These are phyloP conservation scores for Cyberlindnera mrakii DNA, from an alignment of 805 yeast species.

Conservation along the genomic window DNA sequence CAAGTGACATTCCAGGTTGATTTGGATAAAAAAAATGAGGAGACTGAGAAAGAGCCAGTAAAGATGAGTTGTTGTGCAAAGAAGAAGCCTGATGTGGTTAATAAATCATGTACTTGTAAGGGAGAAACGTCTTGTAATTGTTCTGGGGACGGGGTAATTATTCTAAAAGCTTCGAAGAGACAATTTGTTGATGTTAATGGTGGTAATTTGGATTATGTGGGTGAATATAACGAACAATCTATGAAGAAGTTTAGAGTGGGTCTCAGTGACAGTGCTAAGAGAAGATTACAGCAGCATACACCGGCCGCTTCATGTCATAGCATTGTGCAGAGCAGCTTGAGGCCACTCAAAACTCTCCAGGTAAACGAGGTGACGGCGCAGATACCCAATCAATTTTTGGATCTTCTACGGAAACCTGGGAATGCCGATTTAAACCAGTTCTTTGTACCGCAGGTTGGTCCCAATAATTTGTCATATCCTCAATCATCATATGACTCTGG, in stretches of 20 bases:
- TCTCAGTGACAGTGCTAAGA: background rate
- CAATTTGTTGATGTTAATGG: slow-evolving; percentile 22
- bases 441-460: background rate
- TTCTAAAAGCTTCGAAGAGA: slow-evolving; percentile 22
- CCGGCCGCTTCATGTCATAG: background rate
- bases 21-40: background rate
- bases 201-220: slow-evolving; percentile 22
- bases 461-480: background rate
- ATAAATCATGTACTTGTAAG: background rate
- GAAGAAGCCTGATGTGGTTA: background rate
- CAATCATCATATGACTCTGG: background rate
- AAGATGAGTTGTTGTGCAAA: slow-evolving; percentile 5
- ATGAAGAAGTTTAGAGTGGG: slow-evolving; percentile 14
- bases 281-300: background rate
- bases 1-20: slow-evolving; percentile 10
- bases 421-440: background rate
- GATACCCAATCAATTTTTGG: background rate
- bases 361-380: background rate
- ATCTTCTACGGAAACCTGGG: background rate
- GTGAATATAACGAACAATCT: slow-evolving; percentile 18
- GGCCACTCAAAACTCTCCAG: background rate
- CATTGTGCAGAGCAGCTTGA: background rate
- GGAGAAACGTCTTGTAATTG: slow-evolving; percentile 7
- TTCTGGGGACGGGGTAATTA: slow-evolving; percentile 15
- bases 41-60: background rate